Conservation (phyloP, 1,284 basidiomycete genomes). For the Sanguinoderma infundibulare region DNA sequence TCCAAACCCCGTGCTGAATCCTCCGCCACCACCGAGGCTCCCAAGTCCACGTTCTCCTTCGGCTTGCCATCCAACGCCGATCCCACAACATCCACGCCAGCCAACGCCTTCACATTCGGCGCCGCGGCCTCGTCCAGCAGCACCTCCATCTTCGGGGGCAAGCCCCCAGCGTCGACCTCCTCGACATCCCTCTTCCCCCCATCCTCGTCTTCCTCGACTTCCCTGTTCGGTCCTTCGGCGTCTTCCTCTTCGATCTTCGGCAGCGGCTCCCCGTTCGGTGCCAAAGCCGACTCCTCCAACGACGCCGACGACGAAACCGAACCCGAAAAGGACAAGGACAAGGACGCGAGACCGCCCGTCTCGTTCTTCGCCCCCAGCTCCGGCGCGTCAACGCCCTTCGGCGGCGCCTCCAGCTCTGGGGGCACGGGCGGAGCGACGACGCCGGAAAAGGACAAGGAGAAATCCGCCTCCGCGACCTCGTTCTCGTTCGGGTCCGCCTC, state of each 20-base stretch:
- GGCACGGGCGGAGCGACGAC: slow-evolving; percentile 22
- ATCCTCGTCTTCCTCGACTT: slow-evolving; percentile 30
- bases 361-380: slow-evolving; percentile 16
- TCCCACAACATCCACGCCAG: neutral
- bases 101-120: slow-evolving; percentile 16
- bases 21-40: slow-evolving; percentile 10
- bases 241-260: slow-evolving; percentile 19
- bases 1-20: slow-evolving; percentile 11
- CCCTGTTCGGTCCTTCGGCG: slow-evolving; percentile 19
- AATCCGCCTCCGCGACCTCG: slow-evolving; percentile 33
- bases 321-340: neutral
- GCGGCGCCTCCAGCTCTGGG: slow-evolving; percentile 3
- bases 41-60: slow-evolving; percentile 27
- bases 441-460: slow-evolving; percentile 21
- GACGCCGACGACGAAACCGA: slow-evolving; percentile 13
- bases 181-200: slow-evolving; percentile 14
- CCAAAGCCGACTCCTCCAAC: slow-evolving; percentile 3
- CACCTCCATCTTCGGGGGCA: slow-evolving; percentile 5
- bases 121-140: slow-evolving; percentile 1
- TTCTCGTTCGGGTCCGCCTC: slow-evolving; percentile 32
- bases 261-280: slow-evolving; percentile 8
- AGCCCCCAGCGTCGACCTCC: neutral
- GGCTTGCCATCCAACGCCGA: slow-evolving; percentile 13
- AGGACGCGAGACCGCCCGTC: slow-evolving; percentile 41
- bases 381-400: slow-evolving; percentile 14